Evolutionary conservation across 306 rosid species (phyloP), one percentile per base, ranked within the genome.

Genomic region (Castanea mollissima): DNA sequence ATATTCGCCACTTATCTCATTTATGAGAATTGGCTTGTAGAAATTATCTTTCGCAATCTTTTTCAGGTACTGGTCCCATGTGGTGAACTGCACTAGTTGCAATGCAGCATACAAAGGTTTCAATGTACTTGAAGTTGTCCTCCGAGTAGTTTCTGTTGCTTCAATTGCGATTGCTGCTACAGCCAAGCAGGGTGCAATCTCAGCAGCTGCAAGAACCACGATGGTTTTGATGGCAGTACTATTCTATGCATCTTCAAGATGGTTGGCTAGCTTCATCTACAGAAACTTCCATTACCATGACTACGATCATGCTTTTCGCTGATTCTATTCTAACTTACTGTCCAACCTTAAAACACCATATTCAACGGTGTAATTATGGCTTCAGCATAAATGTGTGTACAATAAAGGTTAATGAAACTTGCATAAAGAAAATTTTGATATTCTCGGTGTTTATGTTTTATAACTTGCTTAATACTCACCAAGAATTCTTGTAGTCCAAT

Each of bases 11-110:
- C 63, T 63, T 75, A n/a, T 60, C 51, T 56, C 5, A 20, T 11
- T 35, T 25, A 6, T 35, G 16, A 64, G 20, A 27, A 10, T 59
- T 5, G 32, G 54, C 29, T 76, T 52, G 21, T 19, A 3, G 55
- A 18, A 46, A 57, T 38, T 5, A 60, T 25, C 6, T 60, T 49
- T 19, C 55, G 14, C 20, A 3, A 69, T 35, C 14, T 23, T 81
- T 70, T 38, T 63, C 90, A 92, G 98, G 89, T 95, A 95, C 76
- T 77, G 92, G 96, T 81, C 89, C 25, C 99, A 95, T 73, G 97
- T 91, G 81, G 92, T 90, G 76, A 92, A 91, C 68, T 95, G 99
- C 84, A 51, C 76, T 71, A 92, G 99, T 76, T 95, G 98, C 88
- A 90, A 38, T 77, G 76, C 72, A 18, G 99, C 94, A 10, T 76